Base-by-base conservation (phyloP, 805 yeast genomes). In the Jamesozyma hellenica region DNA sequence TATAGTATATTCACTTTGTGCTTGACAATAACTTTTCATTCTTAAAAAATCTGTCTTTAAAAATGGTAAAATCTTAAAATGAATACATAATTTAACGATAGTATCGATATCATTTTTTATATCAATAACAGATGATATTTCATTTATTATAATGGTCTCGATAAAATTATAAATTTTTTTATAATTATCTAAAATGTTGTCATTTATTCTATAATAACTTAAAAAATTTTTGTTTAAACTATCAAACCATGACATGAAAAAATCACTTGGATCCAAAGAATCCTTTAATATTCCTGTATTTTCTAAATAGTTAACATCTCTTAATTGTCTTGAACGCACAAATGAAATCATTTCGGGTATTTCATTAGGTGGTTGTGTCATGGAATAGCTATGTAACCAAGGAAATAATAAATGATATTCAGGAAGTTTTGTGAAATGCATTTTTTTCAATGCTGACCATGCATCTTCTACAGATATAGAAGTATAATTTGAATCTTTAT, bases 371-470 rank as follows among this genome's bases (percentile, higher is more conserved):
- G 68, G 63, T 51, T 77, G 75, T 28, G 68, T 66, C 12, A 66
- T 67, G 45, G 79, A 76, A 33, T 82, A 65, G 1, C 94, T 92
- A 56, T 88, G 95, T 19, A 85, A 66, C 96, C 96, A 87, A 0
- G 96, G 96, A 51, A 87, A 88, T 70, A 88, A 74, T 10, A 53
- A 53, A 18, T 68, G 71, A 15, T 88, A 79, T 3, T 72, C 73
- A 0, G 96, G 95, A 31, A 79, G 53, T 3, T 19, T 13, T n/a
- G 35, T 15, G 11, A 16, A n/a, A n/a, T 14, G 32, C n/a, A n/a
- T 29, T 9, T 13, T n/a, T 29, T 29, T 15, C 7, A 10, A n/a
- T 29, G 8, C 7, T 29, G 32, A 29, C 18, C 32, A 15, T n/a
- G 32, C 32, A 6, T 29, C 32, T 14, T 29, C 17, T 9, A n/a